Base-by-base conservation (phyloP, 805 yeast genomes). In the Cyberlindnera mrakii region DNA sequence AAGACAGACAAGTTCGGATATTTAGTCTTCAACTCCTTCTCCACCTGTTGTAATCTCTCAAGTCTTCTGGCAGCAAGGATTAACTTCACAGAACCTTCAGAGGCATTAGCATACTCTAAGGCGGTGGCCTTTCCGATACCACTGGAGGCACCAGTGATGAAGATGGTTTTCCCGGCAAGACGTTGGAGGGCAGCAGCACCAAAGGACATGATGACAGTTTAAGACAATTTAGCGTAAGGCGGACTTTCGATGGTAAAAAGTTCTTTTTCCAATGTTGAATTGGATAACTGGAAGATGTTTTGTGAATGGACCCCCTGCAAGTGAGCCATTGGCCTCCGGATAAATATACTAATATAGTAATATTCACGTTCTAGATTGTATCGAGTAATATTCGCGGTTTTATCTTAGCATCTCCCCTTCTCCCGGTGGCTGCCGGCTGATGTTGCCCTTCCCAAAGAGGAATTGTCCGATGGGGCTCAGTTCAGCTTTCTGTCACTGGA, bases 81-180 rank as follows among this genome's bases (percentile, higher is more conserved):
- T 53, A 88, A 72, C 55, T 83, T 81, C 53, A 84, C 60, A 11
- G 81, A 62, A 29, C 96, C 95, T 38, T 77, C 69, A 18, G 91
- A 71, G 14, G 88, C 86, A 18, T 59, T 79, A 35, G 96, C 93
- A 52, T 87, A 80, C 60, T 90, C 95, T 37, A 73, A 64, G 14
- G 97, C 98, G 10, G 96, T 89, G 42, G 96, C 93, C 52, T 78
- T 79, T 11, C 98, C 99, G 56, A 91, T 91, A 43, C 98, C 98
- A 14, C 96, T 80, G 20, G 96, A 86, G 7, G 98, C 98, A 49
- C 98, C 98, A n/a, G 98, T 87, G 56, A 91, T 83, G 34, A 91
- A 74, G 29, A 87, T 74, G 16, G 81, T 78, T 60, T 91, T 90
- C 39, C 84, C 84, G 18, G 84, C 79, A 30, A 91, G 71, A 61